phyloP scores from a whole-genome alignment of 2,329 filamentous ascomycete genomes.

The Colletotrichum sp. region DNA sequence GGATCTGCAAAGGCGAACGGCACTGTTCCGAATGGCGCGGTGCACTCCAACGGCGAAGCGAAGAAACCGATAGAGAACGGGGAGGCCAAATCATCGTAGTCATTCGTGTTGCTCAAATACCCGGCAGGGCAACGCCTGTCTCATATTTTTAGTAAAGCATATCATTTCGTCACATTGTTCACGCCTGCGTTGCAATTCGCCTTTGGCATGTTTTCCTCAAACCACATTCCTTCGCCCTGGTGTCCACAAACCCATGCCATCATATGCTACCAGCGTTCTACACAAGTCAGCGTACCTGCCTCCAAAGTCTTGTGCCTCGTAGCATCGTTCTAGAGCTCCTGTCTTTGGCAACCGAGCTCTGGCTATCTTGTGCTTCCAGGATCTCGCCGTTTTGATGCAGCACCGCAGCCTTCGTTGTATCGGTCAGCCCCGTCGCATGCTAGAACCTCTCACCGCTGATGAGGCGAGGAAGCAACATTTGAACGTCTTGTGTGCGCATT shows the following conservation, averaged over 20 bases:
- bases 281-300: not conserved
- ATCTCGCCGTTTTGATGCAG: not conserved
- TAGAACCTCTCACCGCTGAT: not conserved
- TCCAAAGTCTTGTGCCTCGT: not conserved
- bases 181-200: not conserved
- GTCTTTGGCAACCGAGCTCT: not conserved
- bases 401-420: not conserved
- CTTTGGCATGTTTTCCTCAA: not conserved
- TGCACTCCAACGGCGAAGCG: not conserved
- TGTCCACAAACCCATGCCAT: not conserved
- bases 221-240: not conserved
- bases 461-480: not conserved
- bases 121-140: constrained; percentile 19
- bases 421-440: not conserved
- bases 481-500: not conserved
- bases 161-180: constrained; percentile 10
- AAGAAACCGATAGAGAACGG: not conserved
- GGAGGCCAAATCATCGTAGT: constrained; percentile 9
- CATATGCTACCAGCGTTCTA: not conserved
- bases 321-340: not conserved
- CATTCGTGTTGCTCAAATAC: constrained; percentile 16
- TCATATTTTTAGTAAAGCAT: constrained; percentile 6
- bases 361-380: not conserved
- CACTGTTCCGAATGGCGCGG: not conserved
- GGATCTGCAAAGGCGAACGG: not conserved